Percentiles rank a stretch among this genome's conserved stretches.
phyloP scores from a whole-genome alignment of 1,284 basidiomycete species.

The Coniferiporia sulphurascens region DNA sequence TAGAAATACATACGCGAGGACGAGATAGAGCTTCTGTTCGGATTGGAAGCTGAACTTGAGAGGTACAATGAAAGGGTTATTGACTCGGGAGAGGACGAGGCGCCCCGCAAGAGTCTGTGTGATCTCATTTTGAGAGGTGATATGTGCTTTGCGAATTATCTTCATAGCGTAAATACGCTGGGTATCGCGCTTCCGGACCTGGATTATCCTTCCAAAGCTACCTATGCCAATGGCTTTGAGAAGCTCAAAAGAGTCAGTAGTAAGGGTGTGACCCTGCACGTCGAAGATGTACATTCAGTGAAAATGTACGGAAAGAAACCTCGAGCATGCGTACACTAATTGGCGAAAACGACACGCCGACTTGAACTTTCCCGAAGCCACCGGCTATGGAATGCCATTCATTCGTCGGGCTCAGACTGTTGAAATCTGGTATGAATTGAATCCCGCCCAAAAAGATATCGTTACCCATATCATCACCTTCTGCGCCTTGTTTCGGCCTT shows the following conservation, averaged over 20 bases:
- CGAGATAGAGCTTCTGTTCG: slow-evolving; percentile 53
- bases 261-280: slow-evolving; percentile 57
- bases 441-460: slow-evolving; percentile 93
- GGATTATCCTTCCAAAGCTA: slow-evolving; percentile 96
- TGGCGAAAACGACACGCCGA: slow-evolving; percentile 87
- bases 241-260: slow-evolving; percentile 93
- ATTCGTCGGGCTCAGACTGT: slow-evolving; percentile 61
- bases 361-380: slow-evolving; percentile 85
- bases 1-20: slow-evolving; percentile 21
- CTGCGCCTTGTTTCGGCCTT: slow-evolving; percentile 64
- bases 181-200: slow-evolving; percentile 96
- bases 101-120: slow-evolving; percentile 97
- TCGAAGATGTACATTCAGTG: background rate
- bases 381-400: slow-evolving; percentile 74
- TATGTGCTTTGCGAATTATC: slow-evolving; percentile 94
- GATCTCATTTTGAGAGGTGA: slow-evolving; percentile 94
- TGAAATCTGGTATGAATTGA: slow-evolving; percentile 91
- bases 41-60: slow-evolving; percentile 65
- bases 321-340: slow-evolving; percentile 46
- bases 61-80: slow-evolving; percentile 65
- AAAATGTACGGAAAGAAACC: background rate
- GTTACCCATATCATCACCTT: slow-evolving; percentile 88
- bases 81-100: slow-evolving; percentile 86
- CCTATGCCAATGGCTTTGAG: slow-evolving; percentile 97
- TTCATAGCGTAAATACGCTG: slow-evolving; percentile 96